phyloP scores from a whole-genome alignment of 1,139 yeast species.

The Geotrichum citri-aurantii region DNA sequence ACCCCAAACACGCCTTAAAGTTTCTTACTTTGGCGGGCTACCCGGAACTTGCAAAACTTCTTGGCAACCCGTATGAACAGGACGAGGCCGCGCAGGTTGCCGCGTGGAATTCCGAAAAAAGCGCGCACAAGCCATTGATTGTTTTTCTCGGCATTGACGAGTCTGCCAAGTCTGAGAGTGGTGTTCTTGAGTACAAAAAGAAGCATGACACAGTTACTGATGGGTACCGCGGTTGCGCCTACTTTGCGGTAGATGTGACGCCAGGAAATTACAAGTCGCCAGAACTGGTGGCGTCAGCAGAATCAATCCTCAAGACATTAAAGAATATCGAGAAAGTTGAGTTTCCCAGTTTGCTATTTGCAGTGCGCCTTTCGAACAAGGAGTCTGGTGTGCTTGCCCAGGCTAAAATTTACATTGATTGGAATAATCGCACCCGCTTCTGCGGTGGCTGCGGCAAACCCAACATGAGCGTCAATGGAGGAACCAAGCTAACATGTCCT shows the following conservation, averaged over 20 bases:
- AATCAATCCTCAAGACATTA: conserved; percentile 29
- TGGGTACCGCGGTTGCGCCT: conserved; percentile 63
- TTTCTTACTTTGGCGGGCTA: conserved; percentile 26
- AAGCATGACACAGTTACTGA: conserved; percentile 30
- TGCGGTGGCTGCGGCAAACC: conserved; percentile 86
- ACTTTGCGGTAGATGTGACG: conserved; percentile 69
- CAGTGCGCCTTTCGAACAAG: conserved; percentile 27
- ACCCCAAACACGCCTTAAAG: conserved; percentile 16
- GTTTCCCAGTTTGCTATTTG: conserved; percentile 30
- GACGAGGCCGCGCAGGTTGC: conserved; percentile 28
- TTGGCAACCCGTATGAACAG: conserved; percentile 35
- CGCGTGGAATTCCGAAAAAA: conserved; percentile 35
- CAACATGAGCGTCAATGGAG: conserved; percentile 70
- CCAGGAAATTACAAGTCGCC: conserved; percentile 16
- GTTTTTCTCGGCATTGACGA: conserved; percentile 70
- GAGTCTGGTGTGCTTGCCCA: conserved; percentile 68
- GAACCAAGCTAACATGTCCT: conserved; percentile 68
- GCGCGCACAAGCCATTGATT: conserved; percentile 39
- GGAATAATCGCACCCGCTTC: conserved; percentile 68
- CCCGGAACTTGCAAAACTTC: conserved; percentile 18
- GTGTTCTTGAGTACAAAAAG: conserved; percentile 26
- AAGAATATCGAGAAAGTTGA: conserved; percentile 29
- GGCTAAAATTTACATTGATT: conserved; percentile 78
- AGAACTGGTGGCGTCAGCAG: conserved; percentile 19
- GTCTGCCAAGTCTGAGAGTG: conserved; percentile 40